Percentiles rank a stretch among this genome's conserved stretches.
phyloP scores from a whole-genome alignment of 176 grass and related monocot species.

The Oryza longistaminata region DNA sequence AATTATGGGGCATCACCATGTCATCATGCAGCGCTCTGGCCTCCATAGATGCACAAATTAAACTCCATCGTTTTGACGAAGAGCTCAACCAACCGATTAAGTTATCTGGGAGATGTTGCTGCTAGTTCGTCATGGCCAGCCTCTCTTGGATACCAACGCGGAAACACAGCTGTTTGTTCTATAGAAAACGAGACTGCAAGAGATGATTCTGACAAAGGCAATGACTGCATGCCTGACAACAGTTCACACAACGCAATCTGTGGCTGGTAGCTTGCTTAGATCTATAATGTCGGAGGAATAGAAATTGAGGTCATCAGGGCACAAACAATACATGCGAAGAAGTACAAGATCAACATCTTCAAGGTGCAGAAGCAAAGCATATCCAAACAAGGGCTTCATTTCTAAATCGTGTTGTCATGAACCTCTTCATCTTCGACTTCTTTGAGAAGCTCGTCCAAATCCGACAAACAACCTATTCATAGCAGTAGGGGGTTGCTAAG shows the following conservation, averaged over 20 bases:
- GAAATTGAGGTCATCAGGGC: too few relatives aligned
- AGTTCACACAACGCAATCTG: conserved; percentile 11
- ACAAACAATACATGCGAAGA: too few relatives aligned
- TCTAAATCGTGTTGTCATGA: too few relatives aligned
- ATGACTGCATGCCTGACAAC: not conserved
- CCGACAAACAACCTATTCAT: too few relatives aligned
- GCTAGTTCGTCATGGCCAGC: conserved; percentile 18
- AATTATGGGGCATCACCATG: conserved; percentile 33
- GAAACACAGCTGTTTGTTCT: conserved; percentile 40
- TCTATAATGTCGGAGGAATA: not conserved
- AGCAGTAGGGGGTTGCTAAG: too few relatives aligned
- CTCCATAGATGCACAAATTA: not conserved
- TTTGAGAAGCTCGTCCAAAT: too few relatives aligned
- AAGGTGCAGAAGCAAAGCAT: too few relatives aligned
- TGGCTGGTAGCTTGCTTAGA: not conserved
- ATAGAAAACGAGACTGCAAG: conserved; percentile 24
- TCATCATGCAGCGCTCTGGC: not conserved
- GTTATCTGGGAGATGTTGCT: not conserved
- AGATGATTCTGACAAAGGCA: not conserved
- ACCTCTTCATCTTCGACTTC: too few relatives aligned
- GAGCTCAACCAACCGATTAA: conserved; percentile 18
- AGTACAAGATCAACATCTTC: too few relatives aligned
- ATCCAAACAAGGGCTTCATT: too few relatives aligned
- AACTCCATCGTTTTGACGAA: conserved; percentile 41
- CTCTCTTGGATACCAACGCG: conserved; percentile 27